Conservation (phyloP, 2,329 filamentous ascomycete genomes). For the Cladosporium sp. region DNA sequence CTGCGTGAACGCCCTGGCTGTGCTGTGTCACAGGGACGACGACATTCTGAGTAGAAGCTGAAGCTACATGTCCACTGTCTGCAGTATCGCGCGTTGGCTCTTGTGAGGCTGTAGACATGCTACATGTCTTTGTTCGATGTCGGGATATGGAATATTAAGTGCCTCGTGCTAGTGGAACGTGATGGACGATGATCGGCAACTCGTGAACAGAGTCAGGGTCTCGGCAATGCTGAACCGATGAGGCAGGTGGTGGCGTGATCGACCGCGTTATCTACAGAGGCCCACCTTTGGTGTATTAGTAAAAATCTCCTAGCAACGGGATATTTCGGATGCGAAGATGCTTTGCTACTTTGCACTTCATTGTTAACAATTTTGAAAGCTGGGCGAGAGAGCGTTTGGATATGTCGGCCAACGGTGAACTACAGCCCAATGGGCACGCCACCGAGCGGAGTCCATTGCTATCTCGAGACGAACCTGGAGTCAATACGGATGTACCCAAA, state of each 20-base stretch:
- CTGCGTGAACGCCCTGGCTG: background rate
- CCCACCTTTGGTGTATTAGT: conserved; percentile 3
- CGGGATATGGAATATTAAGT: background rate
- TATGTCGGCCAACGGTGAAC: background rate
- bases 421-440: background rate
- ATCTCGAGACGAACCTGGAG: background rate
- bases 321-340: background rate
- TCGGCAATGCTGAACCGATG: background rate
- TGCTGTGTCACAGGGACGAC: conserved; percentile 6
- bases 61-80: background rate
- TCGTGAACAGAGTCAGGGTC: background rate
- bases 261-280: conserved; percentile 6
- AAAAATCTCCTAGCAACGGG: background rate
- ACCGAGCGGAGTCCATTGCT: conserved; percentile 13
- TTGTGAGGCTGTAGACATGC: conserved; percentile 15
- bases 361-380: background rate
- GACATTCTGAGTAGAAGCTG: background rate
- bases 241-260: conserved; percentile 15
- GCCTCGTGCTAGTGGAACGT: background rate
- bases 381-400: background rate
- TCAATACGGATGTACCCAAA: background rate
- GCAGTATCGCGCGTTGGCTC: background rate
- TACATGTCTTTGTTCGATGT: conserved; percentile 15
- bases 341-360: background rate
- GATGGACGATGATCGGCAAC: background rate